A percentile compares a stretch with the other conserved stretches of the same genome.
Conservation (phyloP, 192 early-diverging fungal species). For the Coemansia reversa region DNA sequence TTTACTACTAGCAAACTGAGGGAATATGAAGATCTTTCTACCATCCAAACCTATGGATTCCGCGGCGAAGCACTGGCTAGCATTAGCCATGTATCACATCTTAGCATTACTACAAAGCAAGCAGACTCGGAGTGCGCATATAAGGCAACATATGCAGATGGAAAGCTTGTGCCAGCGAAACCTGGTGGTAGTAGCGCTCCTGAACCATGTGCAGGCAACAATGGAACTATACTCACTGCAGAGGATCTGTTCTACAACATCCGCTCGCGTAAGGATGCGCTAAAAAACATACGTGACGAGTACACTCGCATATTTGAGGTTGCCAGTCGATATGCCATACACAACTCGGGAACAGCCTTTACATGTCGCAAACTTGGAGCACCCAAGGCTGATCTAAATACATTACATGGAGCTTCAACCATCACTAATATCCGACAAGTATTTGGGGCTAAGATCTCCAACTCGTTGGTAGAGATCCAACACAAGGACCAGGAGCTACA, state of each 20-base stretch:
- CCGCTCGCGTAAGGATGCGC: constrained; percentile 76
- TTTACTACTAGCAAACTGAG: constrained; percentile 94
- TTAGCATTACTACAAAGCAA: constrained; percentile 82
- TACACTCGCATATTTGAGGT: constrained; percentile 90
- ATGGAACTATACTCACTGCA: constrained; percentile 88
- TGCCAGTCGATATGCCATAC: constrained; percentile 89
- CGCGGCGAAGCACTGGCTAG: constrained; percentile 96
- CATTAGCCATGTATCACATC: constrained; percentile 92
- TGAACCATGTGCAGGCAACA: constrained; percentile 93
- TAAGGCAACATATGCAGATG: constrained; percentile 82
- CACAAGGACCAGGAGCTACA: constrained; percentile 55
- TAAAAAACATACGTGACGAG: constrained; percentile 83
- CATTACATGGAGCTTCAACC: constrained; percentile 57
- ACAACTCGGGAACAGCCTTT: constrained; percentile 81
- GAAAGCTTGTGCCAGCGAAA: constrained; percentile 73
- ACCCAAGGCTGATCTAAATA: constrained; percentile 77
- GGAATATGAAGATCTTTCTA: constrained; percentile 78
- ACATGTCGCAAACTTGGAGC: constrained; percentile 87
- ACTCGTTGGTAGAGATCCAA: constrained; percentile 71
- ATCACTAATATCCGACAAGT: constrained; percentile 81
- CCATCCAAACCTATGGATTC: constrained; percentile 92
- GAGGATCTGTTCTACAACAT: constrained; percentile 98
- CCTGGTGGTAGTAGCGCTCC: constrained; percentile 75
- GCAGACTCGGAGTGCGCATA: constrained; percentile 74
- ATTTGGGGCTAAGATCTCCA: constrained; percentile 78